Evolutionary conservation across 352 stramenopile species (phyloP), one percentile per base, ranked within the genome.

Genomic region (Lagenidium giganteum): DNA sequence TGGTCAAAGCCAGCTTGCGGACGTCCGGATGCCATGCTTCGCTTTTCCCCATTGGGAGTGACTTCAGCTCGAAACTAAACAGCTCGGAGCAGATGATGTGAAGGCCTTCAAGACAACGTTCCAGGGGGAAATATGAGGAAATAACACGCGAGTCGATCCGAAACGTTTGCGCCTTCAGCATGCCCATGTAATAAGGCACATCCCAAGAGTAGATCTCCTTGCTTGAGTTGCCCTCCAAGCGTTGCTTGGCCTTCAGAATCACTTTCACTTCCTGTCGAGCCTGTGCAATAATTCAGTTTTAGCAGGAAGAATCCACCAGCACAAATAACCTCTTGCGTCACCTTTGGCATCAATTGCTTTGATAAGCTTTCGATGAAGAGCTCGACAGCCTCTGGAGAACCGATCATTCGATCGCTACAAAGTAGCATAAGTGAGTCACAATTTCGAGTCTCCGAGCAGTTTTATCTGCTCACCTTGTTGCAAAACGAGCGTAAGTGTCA

Each of bases 171-270:
- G 75, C 79, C 61, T 87, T 92, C 44, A 87, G 63, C 70, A 89
- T 85, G 9, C 80, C 75, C 63, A 92, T 95, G 61, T 98, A 98
- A 70, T 95, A 98, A 3, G 87, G 84, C 16, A 98, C 51, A 64
- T 98, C 95, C 95, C 95, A 98, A 57, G 95, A 88, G 52, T 94
- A 71, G 5, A 98, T 61, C 0, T 73, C 50, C 27, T 63, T 34
- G 1, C 25, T 26, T 12, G 35, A 42, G 8, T 23, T 12, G 4
- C 4, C 4, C 11, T 55, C 57, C 12, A 46, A 49, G 12, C 38
- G 26, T 12, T 70, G 54, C 55, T 95, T 95, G 13, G 72, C 73
- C 9, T 61, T 53, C 8, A 83, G 36, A 22, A 95, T 47, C 23
- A 86, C 42, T 23, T 70, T 41, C 9, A 76, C 63, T 49, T 95